Base-by-base conservation (phyloP, 2,329 filamentous ascomycete species). In the Knufia fluminis region DNA sequence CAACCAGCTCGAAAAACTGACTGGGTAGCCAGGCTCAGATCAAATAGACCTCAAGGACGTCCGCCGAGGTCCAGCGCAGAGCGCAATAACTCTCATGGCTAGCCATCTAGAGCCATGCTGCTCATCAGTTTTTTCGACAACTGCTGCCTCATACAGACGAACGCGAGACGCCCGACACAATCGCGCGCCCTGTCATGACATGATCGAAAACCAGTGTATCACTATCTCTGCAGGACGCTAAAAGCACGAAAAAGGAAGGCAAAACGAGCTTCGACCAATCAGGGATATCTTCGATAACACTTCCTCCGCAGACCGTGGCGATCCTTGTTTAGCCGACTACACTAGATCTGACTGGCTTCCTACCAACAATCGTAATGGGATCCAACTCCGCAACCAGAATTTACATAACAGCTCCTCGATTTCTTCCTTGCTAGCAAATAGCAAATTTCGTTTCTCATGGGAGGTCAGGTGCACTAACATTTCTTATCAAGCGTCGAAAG, bases 101-200 rank as follows among this genome's bases (percentile, higher is more conserved):
- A n/a, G n/a, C n/a, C n/a, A n/a, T n/a, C n/a, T n/a, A n/a, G n/a
- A n/a, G n/a, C n/a, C n/a, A n/a, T n/a, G n/a, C n/a, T n/a, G n/a
- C n/a, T n/a, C n/a, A n/a, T n/a, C n/a, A n/a, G n/a, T n/a, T n/a
- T n/a, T n/a, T n/a, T n/a, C n/a, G n/a, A n/a, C n/a, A n/a, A n/a
- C n/a, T n/a, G n/a, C n/a, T n/a, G n/a, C n/a, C n/a, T n/a, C n/a
- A n/a, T n/a, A n/a, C n/a, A n/a, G n/a, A n/a, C n/a, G n/a, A n/a
- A n/a, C n/a, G n/a, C n/a, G n/a, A n/a, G n/a, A n/a, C n/a, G n/a
- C n/a, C n/a, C n/a, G n/a, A n/a, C n/a, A n/a, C n/a, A n/a, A n/a
- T n/a, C n/a, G 35, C 38, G n/a, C 38, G 38, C 38, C 38, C 22
- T 41, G 16, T 41, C 19, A 23, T 41, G 38, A 41, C 38, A 41